phyloP scores from a whole-genome alignment of 768 basidiomycete genomes.

The Sutorius australiensis region DNA sequence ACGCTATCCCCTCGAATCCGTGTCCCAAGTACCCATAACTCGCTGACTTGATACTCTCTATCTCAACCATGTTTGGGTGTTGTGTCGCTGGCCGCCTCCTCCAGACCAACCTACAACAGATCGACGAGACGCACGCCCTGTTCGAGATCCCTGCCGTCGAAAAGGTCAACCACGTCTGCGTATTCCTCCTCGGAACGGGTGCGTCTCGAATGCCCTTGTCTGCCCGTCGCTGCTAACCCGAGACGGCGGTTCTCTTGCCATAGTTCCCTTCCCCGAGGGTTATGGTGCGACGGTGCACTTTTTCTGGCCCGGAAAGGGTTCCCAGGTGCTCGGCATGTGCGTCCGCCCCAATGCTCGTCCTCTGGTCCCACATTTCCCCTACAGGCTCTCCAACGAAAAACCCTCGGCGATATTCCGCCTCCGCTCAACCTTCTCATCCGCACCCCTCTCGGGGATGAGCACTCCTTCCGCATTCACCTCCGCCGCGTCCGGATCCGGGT shows the following conservation, averaged over 20 bases:
- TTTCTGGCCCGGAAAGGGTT: constrained; percentile 83
- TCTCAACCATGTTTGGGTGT: constrained; percentile 65
- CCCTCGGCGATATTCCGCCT: constrained; percentile 87
- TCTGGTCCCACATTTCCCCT: not conserved
- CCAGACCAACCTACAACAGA: constrained; percentile 76
- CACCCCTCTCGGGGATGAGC: constrained; percentile 27
- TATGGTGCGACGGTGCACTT: constrained; percentile 84
- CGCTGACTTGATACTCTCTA: not conserved
- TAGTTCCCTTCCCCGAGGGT: constrained; percentile 78
- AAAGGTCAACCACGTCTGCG: constrained; percentile 79
- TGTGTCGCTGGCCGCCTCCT: constrained; percentile 72
- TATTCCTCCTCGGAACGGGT: constrained; percentile 81
- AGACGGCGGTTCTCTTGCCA: not conserved
- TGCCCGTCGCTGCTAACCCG: not conserved
- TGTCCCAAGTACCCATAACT: not conserved
- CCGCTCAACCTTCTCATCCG: constrained; percentile 54
- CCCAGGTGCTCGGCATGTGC: constrained; percentile 81
- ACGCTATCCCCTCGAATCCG: not conserved
- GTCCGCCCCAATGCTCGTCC: constrained; percentile 33
- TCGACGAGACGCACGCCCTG: constrained; percentile 79
- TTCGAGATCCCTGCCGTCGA: constrained; percentile 71
- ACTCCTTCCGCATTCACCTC: constrained; percentile 33
- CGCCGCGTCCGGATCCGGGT: constrained; percentile 14
- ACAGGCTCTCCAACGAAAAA: constrained; percentile 84
- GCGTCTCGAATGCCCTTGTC: constrained; percentile 12